Evolutionary conservation across 2,329 filamentous ascomycete species (phyloP).

Genomic region (Malbranchea cinnamomea): DNA sequence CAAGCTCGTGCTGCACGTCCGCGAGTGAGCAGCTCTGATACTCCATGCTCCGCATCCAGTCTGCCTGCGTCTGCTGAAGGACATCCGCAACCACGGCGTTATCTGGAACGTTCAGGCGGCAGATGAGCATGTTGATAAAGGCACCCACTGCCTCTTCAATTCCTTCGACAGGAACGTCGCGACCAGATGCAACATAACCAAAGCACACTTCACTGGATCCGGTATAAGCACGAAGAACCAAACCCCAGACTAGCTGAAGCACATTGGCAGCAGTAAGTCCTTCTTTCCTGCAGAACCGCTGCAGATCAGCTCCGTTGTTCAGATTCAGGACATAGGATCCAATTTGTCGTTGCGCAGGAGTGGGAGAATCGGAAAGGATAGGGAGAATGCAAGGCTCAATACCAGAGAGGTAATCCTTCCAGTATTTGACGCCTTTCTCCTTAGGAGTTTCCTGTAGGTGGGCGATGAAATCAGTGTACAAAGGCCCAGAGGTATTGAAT

Average conservation of each 20-base stretch:
- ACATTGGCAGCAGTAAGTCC: conserved; percentile 29
- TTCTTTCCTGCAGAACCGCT: conserved; percentile 8
- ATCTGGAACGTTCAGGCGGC: conserved; percentile 27
- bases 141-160: conserved; percentile 26
- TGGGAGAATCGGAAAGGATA: conserved; percentile 5
- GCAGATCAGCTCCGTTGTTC: conserved; percentile 6
- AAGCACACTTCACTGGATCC: conserved; percentile 25
- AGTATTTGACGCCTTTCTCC: conserved; percentile 18
- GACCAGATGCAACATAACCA: conserved; percentile 26
- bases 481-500: conserved; percentile 15
- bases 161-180: conserved; percentile 22
- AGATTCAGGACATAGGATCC: conserved; percentile 8
- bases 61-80: conserved; percentile 30
- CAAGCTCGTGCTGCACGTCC: conserved; percentile 30
- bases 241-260: conserved; percentile 40
- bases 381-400: conserved; percentile 20
- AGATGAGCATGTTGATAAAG: conserved; percentile 43
- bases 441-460: conserved; percentile 16
- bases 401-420: conserved; percentile 21
- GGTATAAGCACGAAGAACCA: conserved; percentile 22
- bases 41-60: conserved; percentile 32
- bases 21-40: conserved; percentile 38
- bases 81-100: conserved; percentile 24
- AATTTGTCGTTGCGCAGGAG: conserved; percentile 2
- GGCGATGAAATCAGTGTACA: conserved; percentile 25